Evolutionary conservation across 1,284 basidiomycete species (phyloP), one percentile per base, ranked within the genome.

Genomic region (Erythrobasidium hasegawianum): DNA sequence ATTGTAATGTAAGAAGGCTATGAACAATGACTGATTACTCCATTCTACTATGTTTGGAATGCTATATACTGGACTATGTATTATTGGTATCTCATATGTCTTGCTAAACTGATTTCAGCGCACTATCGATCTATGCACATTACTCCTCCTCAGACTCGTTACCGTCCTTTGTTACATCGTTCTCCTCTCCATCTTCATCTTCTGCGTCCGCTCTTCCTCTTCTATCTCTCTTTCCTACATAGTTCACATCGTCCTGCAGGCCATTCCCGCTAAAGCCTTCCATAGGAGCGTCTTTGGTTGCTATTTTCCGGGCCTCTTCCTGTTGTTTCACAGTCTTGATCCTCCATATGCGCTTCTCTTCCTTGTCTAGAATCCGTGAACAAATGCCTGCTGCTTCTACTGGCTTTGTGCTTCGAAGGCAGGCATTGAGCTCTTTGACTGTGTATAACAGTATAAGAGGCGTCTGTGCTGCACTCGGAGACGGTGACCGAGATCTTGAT

Each of bases 251-350:
- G 39, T 24, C 40, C 39, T 57, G 9, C 33, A 49, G 26, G 49
- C 68, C 68, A 56, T 69, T 41, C 20, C 64, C 68, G 45, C 50
- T 66, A 29, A 65, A 69, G 5, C 64, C 68, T 49, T 45, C 33
- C 50, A 39, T 55, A 22, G 68, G 68, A 29, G 68, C 68, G 40
- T 57, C 33, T 49, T 58, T 43, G 22, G 39, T 52, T n/a, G 54
- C 53, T 22, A 40, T 47, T 20, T 41, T 18, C 57, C 47, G 14
- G 18, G 57, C 45, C 24, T 57, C 39, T 24, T 49, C 18, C 38
- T 57, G 49, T 33, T 49, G 24, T 43, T 50, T 55, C 18, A 38
- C 29, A 33, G 39, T 49, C 38, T 52, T 39, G 16, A 59, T 58
- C 27, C 64, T 38, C 24, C 50, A 39, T 16, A 60, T 26, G 40